These are phyloP conservation scores for Aspergillus campestris DNA, from an alignment of 495 filamentous ascomycete species.

Conservation along the genomic window DNA sequence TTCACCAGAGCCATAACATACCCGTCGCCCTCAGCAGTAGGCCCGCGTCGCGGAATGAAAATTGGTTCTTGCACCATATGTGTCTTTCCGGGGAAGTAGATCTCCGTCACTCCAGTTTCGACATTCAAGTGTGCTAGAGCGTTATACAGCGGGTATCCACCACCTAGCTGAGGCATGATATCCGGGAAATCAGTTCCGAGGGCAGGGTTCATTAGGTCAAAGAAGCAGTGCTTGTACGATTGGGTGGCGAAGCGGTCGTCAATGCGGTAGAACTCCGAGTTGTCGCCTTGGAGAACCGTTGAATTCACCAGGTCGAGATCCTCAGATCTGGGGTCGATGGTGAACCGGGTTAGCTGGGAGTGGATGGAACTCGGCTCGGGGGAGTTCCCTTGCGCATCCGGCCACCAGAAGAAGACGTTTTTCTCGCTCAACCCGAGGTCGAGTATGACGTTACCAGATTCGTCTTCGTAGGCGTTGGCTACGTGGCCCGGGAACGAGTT, in stretches of 20 bases:
- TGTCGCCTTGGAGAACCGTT: conserved; percentile 33
- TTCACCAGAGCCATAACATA: conserved; percentile 49
- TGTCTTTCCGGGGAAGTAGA: conserved; percentile 38
- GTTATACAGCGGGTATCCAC: conserved; percentile 32
- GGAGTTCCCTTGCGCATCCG: conserved; percentile 28
- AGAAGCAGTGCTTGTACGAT: conserved; percentile 47
- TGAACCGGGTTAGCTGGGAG: conserved; percentile 20
- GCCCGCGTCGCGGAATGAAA: conserved; percentile 39
- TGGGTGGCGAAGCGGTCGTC: conserved; percentile 47
- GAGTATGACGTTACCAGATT: conserved; percentile 38
- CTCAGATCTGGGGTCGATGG: conserved; percentile 4
- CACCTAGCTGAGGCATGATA: conserved; percentile 7
- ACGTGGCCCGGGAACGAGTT: conserved; percentile 40
- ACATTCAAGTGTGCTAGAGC: conserved; percentile 38
- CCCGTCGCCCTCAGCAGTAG: conserved; percentile 43
- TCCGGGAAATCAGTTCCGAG: conserved; percentile 35
- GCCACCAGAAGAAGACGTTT: conserved; percentile 52
- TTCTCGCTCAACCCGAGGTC: conserved; percentile 49
- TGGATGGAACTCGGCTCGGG: conserved; percentile 13
- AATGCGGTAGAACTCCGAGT: conserved; percentile 50
- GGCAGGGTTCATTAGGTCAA: conserved; percentile 36
- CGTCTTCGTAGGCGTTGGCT: conserved; percentile 43
- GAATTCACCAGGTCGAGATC: conserved; percentile 17
- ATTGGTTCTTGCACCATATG: conserved; percentile 50
- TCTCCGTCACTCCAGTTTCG: conserved; percentile 16